Conservation (phyloP, 495 filamentous ascomycete genomes). For the Aspergillus asperescens region DNA sequence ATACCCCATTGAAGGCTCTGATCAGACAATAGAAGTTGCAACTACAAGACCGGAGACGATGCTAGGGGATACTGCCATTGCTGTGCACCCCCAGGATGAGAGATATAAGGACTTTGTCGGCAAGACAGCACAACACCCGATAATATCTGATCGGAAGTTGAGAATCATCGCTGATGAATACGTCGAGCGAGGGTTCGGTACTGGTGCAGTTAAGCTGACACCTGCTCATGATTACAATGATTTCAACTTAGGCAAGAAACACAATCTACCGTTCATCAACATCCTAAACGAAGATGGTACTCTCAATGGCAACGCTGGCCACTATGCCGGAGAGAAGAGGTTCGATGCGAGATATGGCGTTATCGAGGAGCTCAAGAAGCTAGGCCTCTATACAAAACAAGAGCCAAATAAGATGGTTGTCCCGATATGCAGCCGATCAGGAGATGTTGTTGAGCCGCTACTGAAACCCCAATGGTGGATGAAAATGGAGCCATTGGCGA, state of each 20-base stretch:
- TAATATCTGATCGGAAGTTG: conserved; percentile 59
- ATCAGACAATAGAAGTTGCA: conserved; percentile 68
- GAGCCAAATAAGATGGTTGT: conserved; percentile 75
- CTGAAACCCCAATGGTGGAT: conserved; percentile 80
- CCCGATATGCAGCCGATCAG: conserved; percentile 64
- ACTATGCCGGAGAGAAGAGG: conserved; percentile 61
- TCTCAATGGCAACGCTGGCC: conserved; percentile 57
- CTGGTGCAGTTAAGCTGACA: conserved; percentile 75
- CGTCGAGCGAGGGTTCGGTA: conserved; percentile 73
- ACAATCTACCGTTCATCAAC: conserved; percentile 52
- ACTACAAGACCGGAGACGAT: conserved; percentile 80
- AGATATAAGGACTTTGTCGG: conserved; percentile 60
- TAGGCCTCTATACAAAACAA: conserved; percentile 71
- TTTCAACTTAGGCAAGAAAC: conserved; percentile 62
- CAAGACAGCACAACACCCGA: conserved; percentile 65
- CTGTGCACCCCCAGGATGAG: conserved; percentile 69
- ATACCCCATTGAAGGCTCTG: conserved; percentile 60
- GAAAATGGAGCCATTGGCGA: conserved; percentile 55
- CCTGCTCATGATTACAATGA: conserved; percentile 77
- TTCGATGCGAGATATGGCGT: conserved; percentile 72
- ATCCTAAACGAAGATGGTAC: conserved; percentile 56
- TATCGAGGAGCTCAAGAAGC: conserved; percentile 61
- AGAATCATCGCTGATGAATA: conserved; percentile 66
- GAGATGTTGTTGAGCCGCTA: conserved; percentile 76
- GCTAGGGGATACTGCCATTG: conserved; percentile 74